Evolutionary conservation across 1,284 basidiomycete species (phyloP).

Genomic region (Fomitopsis palustris): DNA sequence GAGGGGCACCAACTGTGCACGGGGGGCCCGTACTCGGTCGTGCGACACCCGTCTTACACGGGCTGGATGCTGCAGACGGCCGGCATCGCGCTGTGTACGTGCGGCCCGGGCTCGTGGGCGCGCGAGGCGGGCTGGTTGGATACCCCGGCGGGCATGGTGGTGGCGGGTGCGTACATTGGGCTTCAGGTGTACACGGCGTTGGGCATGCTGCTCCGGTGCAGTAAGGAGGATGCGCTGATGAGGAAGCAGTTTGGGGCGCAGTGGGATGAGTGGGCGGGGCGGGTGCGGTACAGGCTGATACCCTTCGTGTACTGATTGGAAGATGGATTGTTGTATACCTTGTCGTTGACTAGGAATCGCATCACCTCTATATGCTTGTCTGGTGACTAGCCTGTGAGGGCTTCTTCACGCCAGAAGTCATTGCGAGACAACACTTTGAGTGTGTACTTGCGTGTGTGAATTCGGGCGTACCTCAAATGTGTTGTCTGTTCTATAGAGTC

Average conservation of each 20-base stretch:
- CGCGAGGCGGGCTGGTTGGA: background rate
- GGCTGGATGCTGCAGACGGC: background rate
- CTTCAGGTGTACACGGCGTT: background rate
- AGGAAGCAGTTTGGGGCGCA: constrained; percentile 1
- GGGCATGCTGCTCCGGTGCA: background rate
- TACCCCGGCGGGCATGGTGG: background rate
- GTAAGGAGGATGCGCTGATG: constrained; percentile 1
- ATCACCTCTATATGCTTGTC: too few relatives aligned
- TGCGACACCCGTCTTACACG: constrained; percentile 1
- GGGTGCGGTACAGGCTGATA: background rate
- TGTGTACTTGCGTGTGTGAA: too few relatives aligned
- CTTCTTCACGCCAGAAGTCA: too few relatives aligned
- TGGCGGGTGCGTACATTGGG: background rate
- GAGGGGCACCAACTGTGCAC: constrained; percentile 5
- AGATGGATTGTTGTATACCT: too few relatives aligned
- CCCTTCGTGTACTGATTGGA: background rate
- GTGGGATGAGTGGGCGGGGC: constrained; percentile 3
- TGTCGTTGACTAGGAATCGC: too few relatives aligned
- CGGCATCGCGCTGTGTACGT: background rate
- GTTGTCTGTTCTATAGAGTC: too few relatives aligned
- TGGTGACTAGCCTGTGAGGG: too few relatives aligned
- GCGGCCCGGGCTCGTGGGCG: constrained; percentile 1
- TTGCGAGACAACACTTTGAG: too few relatives aligned
- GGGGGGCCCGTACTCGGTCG: background rate
- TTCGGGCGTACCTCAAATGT: too few relatives aligned